Percentiles rank a stretch among this genome's conserved stretches.
Evolutionary conservation across 1,284 basidiomycete genomes (phyloP).

Genomic region (Pascua guehoae): DNA sequence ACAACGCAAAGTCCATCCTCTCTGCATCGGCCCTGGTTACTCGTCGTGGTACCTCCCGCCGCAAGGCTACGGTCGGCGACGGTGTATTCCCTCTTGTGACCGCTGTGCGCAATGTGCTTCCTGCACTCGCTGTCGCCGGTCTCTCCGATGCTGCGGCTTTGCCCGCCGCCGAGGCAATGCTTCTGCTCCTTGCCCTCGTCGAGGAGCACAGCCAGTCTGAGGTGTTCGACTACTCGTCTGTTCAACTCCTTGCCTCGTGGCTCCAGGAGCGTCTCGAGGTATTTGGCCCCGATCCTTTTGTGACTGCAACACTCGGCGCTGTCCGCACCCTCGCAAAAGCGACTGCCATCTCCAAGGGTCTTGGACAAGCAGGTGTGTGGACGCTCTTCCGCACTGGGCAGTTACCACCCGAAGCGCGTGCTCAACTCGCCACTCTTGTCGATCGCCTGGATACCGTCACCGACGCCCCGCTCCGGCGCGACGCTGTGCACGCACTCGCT

Average conservation of each 20-base stretch:
- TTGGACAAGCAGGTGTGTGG: conserved; percentile 51
- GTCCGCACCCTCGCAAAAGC: conserved; percentile 30
- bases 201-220: conserved; percentile 33
- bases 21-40: conserved; percentile 24
- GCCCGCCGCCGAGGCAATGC: conserved; percentile 2
- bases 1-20: conserved; percentile 32
- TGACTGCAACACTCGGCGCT: conserved; percentile 11
- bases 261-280: conserved; percentile 34
- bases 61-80: conserved; percentile 28
- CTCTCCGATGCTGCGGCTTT: neutral
- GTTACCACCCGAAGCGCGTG: conserved; percentile 9
- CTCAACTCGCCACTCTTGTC: conserved; percentile 5
- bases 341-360: conserved; percentile 44
- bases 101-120: conserved; percentile 21
- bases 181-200: conserved; percentile 24
- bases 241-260: conserved; percentile 49
- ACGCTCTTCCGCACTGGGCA: conserved; percentile 39
- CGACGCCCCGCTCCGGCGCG: conserved; percentile 12
- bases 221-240: conserved; percentile 51
- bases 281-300: conserved; percentile 10
- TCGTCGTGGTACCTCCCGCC: conserved; percentile 23
- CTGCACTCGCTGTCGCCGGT: conserved; percentile 1
- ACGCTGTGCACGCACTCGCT: conserved; percentile 20
- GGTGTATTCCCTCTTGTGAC: conserved; percentile 32
- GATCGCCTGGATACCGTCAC: conserved; percentile 6